Evolutionary conservation across 805 yeast genomes (phyloP).

Genomic region (Ogataea chonburiensis): DNA sequence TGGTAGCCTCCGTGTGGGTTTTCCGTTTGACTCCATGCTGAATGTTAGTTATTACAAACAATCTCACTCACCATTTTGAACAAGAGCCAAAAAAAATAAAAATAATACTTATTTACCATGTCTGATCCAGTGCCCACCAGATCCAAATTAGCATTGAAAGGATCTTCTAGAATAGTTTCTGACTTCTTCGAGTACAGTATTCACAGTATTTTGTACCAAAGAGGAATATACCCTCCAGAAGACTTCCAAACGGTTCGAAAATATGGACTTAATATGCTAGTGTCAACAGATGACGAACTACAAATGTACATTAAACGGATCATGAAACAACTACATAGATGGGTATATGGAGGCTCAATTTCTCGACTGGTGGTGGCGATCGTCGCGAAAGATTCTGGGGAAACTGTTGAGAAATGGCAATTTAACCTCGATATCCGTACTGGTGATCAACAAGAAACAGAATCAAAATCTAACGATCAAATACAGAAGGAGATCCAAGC

Average conservation of each 20-base stretch:
- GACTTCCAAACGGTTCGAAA: conserved; percentile 77
- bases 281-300: conserved; percentile 74
- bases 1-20: conserved; percentile 55
- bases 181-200: conserved; percentile 85
- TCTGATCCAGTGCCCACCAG: conserved; percentile 34
- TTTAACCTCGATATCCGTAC: conserved; percentile 54
- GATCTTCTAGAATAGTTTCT: conserved; percentile 74
- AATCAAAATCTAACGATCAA: conserved; percentile 39
- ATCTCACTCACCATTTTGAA: conserved; percentile 5
- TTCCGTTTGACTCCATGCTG: conserved; percentile 72
- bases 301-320: conserved; percentile 64
- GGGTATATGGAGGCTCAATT: conserved; percentile 73
- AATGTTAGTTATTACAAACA: background rate
- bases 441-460: conserved; percentile 12
- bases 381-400: conserved; percentile 63
- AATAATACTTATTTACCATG: conserved; percentile 3
- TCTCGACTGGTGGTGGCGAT: conserved; percentile 69
- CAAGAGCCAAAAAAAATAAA: conserved; percentile 2
- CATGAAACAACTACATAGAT: conserved; percentile 64
- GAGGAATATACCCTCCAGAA: conserved; percentile 87
- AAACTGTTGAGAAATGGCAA: conserved; percentile 83
- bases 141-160: conserved; percentile 62
- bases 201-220: conserved; percentile 77
- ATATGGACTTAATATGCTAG: conserved; percentile 73
- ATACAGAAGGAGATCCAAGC: conserved; percentile 79